phyloP scores from a whole-genome alignment of 495 filamentous ascomycete genomes.

The Penicillium paradoxum region DNA sequence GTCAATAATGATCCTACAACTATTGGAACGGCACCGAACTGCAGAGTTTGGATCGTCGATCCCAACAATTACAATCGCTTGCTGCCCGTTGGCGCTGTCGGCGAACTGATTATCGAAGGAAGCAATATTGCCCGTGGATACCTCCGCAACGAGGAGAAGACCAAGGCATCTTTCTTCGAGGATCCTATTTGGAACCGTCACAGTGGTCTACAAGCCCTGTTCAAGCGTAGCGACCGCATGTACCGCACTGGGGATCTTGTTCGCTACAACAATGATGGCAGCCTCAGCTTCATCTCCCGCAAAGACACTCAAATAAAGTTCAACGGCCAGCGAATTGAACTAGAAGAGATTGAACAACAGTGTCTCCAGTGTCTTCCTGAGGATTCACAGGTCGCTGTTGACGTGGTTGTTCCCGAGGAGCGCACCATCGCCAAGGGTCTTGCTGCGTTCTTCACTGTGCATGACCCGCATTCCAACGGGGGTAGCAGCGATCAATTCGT shows the following conservation, averaged over 20 bases:
- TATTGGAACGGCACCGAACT: conserved; percentile 37
- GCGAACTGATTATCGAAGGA: conserved; percentile 64
- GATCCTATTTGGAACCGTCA: conserved; percentile 45
- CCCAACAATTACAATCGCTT: conserved; percentile 52
- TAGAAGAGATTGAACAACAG: conserved; percentile 62
- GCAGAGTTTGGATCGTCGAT: conserved; percentile 56
- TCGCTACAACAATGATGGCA: conserved; percentile 50
- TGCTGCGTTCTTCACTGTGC: conserved; percentile 39
- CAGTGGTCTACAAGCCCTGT: conserved; percentile 19
- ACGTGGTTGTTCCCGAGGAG: conserved; percentile 36
- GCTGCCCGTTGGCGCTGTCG: conserved; percentile 55
- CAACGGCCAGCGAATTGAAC: conserved; percentile 60
- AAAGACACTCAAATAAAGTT: conserved; percentile 64
- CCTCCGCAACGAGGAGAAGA: conserved; percentile 52
- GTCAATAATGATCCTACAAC: conserved; percentile 33
- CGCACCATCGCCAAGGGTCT: conserved; percentile 35
- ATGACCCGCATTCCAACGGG: conserved; percentile 16
- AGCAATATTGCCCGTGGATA: conserved; percentile 57
- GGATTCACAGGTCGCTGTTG: conserved; percentile 37
- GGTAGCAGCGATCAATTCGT: conserved; percentile 17
- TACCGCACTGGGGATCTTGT: conserved; percentile 51
- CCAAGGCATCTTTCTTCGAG: conserved; percentile 51
- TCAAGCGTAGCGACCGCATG: conserved; percentile 30
- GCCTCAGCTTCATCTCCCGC: conserved; percentile 49
- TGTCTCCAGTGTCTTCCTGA: conserved; percentile 29